Conservation (phyloP, 164 flowering plant species). For the Santalum album region DNA sequence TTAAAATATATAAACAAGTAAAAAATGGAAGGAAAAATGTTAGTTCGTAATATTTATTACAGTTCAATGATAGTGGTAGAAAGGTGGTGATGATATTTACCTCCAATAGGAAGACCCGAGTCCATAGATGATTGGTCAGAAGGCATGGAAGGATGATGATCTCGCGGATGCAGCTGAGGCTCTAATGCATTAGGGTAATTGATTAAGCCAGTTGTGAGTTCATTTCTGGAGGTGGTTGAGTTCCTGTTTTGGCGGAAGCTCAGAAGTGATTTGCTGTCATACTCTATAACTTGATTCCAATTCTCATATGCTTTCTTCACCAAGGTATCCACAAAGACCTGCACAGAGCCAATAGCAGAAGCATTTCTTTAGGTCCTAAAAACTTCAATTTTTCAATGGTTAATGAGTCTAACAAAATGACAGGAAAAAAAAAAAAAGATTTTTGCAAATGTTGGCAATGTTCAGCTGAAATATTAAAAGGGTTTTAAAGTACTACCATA, state of each 20-base stretch:
- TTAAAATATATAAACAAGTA: background rate
- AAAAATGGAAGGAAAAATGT: background rate
- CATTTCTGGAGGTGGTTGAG: conserved; percentile 20
- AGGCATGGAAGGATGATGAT: conserved; percentile 14
- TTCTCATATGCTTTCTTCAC: conserved; percentile 48
- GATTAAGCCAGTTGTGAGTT: conserved; percentile 10
- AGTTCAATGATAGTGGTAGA: too few relatives aligned
- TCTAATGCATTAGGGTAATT: conserved; percentile 19
- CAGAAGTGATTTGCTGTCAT: conserved; percentile 35
- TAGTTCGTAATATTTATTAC: too few relatives aligned
- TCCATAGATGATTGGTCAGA: conserved; percentile 19
- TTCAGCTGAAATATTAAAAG: too few relatives aligned
- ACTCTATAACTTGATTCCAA: conserved; percentile 40
- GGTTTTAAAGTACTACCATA: too few relatives aligned
- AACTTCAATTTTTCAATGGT: too few relatives aligned
- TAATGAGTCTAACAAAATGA: too few relatives aligned
- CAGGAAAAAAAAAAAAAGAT: too few relatives aligned
- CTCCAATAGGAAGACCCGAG: conserved; percentile 17
- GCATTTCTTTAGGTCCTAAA: too few relatives aligned
- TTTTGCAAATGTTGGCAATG: too few relatives aligned
- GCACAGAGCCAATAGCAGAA: conserved; percentile 2
- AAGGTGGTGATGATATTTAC: conserved; percentile 22
- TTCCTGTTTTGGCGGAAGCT: conserved; percentile 22
- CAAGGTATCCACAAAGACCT: conserved; percentile 38
- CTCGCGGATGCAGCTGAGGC: conserved; percentile 13